Base-by-base conservation (phyloP, 2,329 filamentous ascomycete species). In the Hypoxylon sp. region DNA sequence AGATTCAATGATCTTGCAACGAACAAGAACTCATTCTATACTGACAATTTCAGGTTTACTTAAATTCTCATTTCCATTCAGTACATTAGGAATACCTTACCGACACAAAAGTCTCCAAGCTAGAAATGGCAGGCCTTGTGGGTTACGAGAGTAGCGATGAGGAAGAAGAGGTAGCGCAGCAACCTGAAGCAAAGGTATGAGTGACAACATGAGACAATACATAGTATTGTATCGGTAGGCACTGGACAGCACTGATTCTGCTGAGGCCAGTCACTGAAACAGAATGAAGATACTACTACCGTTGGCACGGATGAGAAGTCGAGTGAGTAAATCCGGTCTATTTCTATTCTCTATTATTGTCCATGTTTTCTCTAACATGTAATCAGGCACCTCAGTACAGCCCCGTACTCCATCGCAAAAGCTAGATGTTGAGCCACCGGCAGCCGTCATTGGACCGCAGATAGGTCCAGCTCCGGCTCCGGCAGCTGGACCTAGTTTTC, bases 71-170 rank as follows among this genome's bases (percentile, higher is more conserved):
- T 44, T 11, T 37, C 32, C 10, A 17, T 19, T 17, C 19, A 3
- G 1, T 31, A 35, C 31, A 13, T 17, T 7, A 21, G 24, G 11
- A 39, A 42, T 6, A 17, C n/a, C 21, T 2, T 19, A 21, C 7
- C 7, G 13, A 7, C 11, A 42, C n/a, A 24, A 10, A 10, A 31
- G 6, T 21, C 29, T 46, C 21, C n/a, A 46, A 59, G 3, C 8
- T 4, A 13, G 63, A 59, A 32, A 70, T 76, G 74, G 70, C 69
- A 19, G 76, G 73, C 42, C 70, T 79, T 17, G 77, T 79, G 15
- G 71, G 70, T 39, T 79, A 79, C 52, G 76, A 76, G 50, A 79
- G 77, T 50, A 78, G 76, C 50, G 76, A 78, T 42, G 77, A 79
- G 32, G 77, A 79, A 47, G 76, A 78, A 55, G 76, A 76, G 59